phyloP scores from a whole-genome alignment of 352 stramenopile species.

The Nothophytophthora sp. region DNA sequence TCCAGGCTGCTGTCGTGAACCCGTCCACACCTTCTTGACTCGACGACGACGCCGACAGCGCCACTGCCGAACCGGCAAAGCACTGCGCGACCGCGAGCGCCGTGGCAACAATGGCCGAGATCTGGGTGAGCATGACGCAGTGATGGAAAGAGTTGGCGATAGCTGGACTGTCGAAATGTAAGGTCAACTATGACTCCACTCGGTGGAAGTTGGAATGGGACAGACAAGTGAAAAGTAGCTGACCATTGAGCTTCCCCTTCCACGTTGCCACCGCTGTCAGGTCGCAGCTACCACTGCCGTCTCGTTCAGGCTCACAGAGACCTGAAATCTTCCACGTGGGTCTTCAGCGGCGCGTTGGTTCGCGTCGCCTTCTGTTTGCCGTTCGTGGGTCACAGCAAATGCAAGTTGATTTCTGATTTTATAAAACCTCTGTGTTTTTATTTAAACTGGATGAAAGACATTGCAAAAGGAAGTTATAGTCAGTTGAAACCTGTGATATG shows the following conservation, averaged over 20 bases:
- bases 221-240: background rate
- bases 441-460: no score
- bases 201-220: constrained; percentile 5
- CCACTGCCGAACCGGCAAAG: background rate
- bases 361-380: no score
- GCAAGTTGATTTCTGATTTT: no score
- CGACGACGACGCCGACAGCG: constrained; percentile 1
- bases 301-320: no score
- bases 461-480: no score
- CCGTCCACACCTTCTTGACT: constrained; percentile 33
- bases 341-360: no score
- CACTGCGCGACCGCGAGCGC: constrained; percentile 2
- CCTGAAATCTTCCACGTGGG: no score
- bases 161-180: constrained; percentile 3
- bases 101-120: constrained; percentile 1
- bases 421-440: no score
- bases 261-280: background rate
- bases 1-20: constrained; percentile 35
- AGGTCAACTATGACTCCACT: background rate
- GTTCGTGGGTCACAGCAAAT: no score
- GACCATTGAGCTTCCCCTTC: constrained; percentile 1
- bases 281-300: background rate
- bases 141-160: constrained; percentile 1
- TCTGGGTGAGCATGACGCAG: constrained; percentile 8
- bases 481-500: no score